Evolutionary conservation across 768 basidiomycete species (phyloP).

Genomic region (Mycena pura): DNA sequence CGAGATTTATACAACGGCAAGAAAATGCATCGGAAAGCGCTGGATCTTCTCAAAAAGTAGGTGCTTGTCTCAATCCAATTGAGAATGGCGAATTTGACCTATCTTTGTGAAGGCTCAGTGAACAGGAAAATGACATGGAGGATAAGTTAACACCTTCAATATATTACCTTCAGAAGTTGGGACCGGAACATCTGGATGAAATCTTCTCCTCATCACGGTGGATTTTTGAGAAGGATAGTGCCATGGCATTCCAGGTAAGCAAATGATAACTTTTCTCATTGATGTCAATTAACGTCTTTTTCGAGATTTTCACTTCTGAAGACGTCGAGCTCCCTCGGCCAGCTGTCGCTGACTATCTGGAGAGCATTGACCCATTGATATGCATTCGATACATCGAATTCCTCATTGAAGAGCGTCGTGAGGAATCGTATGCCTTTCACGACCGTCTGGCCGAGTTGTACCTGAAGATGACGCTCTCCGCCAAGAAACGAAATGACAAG

Average conservation of each 20-base stretch:
- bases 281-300: background rate
- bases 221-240: constrained; percentile 78
- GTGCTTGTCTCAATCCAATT: constrained; percentile 35
- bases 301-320: constrained; percentile 93
- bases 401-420: constrained; percentile 76
- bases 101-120: constrained; percentile 66
- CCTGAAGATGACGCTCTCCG: constrained; percentile 66
- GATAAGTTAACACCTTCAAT: constrained; percentile 88
- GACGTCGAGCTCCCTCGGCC: constrained; percentile 88
- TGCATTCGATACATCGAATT: constrained; percentile 87
- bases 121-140: constrained; percentile 74
- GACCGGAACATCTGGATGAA: constrained; percentile 79
- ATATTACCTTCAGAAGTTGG: constrained; percentile 89
- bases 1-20: constrained; percentile 92
- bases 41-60: constrained; percentile 84
- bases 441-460: constrained; percentile 91
- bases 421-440: constrained; percentile 74
- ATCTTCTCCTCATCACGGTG: constrained; percentile 85
- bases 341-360: constrained; percentile 79
- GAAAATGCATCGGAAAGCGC: constrained; percentile 92
- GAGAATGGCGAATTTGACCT: background rate
- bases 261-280: background rate
- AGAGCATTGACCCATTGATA: constrained; percentile 68
- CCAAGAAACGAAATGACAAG: constrained; percentile 65
- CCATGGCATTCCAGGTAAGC: constrained; percentile 78